Base-by-base conservation (phyloP, 2,329 filamentous ascomycete genomes). In the Phyllosticta citriasiana region DNA sequence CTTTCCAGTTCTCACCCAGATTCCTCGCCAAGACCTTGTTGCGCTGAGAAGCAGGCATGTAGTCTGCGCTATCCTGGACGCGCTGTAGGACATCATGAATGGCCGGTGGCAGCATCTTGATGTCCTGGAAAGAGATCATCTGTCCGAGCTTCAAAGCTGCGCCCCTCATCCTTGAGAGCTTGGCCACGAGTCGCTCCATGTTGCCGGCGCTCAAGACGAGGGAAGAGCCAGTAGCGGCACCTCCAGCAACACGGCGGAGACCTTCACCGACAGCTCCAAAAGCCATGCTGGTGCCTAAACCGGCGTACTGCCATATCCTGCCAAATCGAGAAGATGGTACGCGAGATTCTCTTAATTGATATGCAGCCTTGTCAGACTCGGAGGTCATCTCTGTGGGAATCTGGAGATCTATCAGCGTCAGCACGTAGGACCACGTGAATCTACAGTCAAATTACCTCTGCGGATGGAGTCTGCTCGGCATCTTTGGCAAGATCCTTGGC, bases 111-210 rank as follows among this genome's bases (percentile, higher is more conserved):
- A 99, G 83, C 85, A 97, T 91, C 74, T 96, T 97, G 47, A 90
- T 86, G 76, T 99, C 94, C 78, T 99, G 94, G 70, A 99, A 94
- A 73, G 91, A 97, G 80, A 99, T 88, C 88, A 97, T 94, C 77
- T 99, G 94, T 0, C 94, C 95, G 26, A 99, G 77, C 77, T 99
- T 99, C 52, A 99, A 79, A n/a, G 94, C 94, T 5, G 94, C 95
- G 47, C 94, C 94, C 69, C 94, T 85, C 94, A 99, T 99, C 24
- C 89, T 88, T 2, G 93, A 97, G 2, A 99, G 82, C 74, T 95
- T 97, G 4, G 90, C 82, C 1, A 99, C 94, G 8, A 99, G 82
- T 55, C 95, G 84, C 72, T 97, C 92, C 83, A 97, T 91, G 70
- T 99, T 99, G 9, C 81, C 86, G 5, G 90, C 83, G 73, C 89